Base-by-base conservation (phyloP, 179 eudicot genomes). In the Dionaea muscipula region DNA sequence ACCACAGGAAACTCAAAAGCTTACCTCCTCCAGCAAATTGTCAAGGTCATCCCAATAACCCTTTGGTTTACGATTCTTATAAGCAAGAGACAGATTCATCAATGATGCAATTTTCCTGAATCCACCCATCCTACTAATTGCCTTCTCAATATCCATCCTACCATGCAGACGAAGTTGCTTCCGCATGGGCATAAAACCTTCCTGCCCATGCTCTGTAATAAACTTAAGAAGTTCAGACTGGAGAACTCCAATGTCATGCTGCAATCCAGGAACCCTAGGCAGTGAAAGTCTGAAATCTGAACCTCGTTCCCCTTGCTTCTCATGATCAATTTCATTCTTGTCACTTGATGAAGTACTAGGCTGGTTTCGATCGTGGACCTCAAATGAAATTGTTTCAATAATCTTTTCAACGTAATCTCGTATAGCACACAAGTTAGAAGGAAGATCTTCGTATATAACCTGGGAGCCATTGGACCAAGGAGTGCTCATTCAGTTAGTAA, bases 131-230 rank as follows among this genome's bases (percentile, higher is more conserved):
- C 86, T 85, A 27, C 86, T 80, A 56, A 91, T 91, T 51, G 98
- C 98, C 75, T 91, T 91, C 76, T 91, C 98, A 63, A 91, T 87
- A 62, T 91, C 98, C 49, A 87, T 84, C 61, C 98, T 74, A 18
- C 95, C 86, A 64, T 91, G 81, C 74, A 69, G 57, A 24, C 98
- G 72, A 24, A 91, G 85, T 59, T 87, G 98, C 68, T 87, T 91
- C 70, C 98, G 80, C 98, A 91, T 87, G 54, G 98, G 98, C 98
- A 91, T 91, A 72, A 91, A 91, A 24, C 95, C 98, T 63, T 91
- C 94, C 61, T 84, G 95, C 41, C 98, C 98, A 47, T 82, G 72
- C 57, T 80, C 84, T 28, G 83, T 64, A 57, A 91, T 85, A 64
- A 84, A 91, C 28, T 52, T 61, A 60, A 78, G 61, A 45, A 91